These are phyloP conservation scores for Inonotus hispidus DNA, from an alignment of 1,284 basidiomycete genomes.

Conservation along the genomic window DNA sequence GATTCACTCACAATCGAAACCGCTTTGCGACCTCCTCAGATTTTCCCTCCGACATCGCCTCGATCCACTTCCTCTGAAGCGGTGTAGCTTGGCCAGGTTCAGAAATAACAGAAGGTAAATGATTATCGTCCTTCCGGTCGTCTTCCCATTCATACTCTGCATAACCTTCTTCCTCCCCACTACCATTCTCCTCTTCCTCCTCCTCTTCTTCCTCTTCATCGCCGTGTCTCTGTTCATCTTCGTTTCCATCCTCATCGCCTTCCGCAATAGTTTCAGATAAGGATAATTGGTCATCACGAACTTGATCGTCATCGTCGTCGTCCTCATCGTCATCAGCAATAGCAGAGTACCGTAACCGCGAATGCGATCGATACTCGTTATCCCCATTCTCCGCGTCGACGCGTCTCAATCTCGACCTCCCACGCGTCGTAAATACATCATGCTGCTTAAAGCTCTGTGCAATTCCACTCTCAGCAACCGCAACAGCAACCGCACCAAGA, in stretches of 20 bases:
- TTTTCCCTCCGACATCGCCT: conserved; percentile 78
- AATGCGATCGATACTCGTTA: background rate
- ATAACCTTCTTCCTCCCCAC: conserved; percentile 12
- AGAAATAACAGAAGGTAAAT: conserved; percentile 63
- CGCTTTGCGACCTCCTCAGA: conserved; percentile 52
- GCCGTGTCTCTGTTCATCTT: no score
- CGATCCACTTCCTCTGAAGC: conserved; percentile 73
- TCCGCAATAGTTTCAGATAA: conserved; percentile 5
- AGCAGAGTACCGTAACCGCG: conserved; percentile 17
- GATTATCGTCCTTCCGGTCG: conserved; percentile 47
- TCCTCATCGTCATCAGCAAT: conserved; percentile 31
- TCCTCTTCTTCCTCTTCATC: no score
- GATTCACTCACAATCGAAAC: conserved; percentile 59
- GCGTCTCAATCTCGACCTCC: background rate
- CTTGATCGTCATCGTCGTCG: conserved; percentile 1
- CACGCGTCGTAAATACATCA: background rate
- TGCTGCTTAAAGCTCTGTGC: conserved; percentile 10
- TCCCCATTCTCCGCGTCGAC: background rate
- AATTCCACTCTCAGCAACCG: conserved; percentile 7
- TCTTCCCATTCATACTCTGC: conserved; percentile 34
- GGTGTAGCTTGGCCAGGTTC: conserved; percentile 80
- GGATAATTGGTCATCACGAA: no score
- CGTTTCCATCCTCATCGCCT: background rate
- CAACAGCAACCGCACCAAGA: no score
- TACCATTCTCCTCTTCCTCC: background rate